Base-by-base conservation (phyloP, 352 stramenopile genomes). In the Pythium scleroteichum region DNA sequence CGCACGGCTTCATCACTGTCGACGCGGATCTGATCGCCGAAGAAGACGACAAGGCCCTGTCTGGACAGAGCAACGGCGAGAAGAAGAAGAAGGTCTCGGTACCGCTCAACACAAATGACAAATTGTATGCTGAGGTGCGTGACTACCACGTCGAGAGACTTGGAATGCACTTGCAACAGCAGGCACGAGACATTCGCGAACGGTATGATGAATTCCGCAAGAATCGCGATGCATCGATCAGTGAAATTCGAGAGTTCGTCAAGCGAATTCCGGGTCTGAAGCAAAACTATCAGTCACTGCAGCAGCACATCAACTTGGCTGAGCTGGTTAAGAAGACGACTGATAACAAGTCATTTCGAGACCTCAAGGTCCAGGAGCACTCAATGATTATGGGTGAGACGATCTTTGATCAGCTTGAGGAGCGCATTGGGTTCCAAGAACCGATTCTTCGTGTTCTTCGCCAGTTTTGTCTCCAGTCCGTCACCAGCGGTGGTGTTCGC, bases 221-320 rank as follows among this genome's bases (percentile, higher is more conserved):
- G 59, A 96, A 97, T 63, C 96, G 92, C 16, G 96, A 99, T 56
- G 96, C 96, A 41, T 98, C 96, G 51, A 96, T 99, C 66, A 95
- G 86, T 13, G 95, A 99, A 77, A 98, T 99, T 54, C 96, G 98
- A 64, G 95, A 98, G 67, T 99, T 99, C 63, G 96, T 99, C 47
- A 99, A 99, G 79, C 92, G 97, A 65, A 99, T 99, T 63, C 96
- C 96, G 0, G 90, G 90, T 12, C 73, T 97, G 17, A 97, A 96
- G 47, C 84, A 97, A 49, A 97, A 96, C 64, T 96, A 97, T 68
- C 90, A 96, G 73, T 97, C 82, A n/a, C 73, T 99, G 14, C 96
- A 97, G 61, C 96, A 98, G 75, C 97, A 99, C 73, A 99, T 99
- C 64, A 96, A 98, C 65, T 72, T 99, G 52, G 96, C 96, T 4